Percentiles rank a stretch among this genome's conserved stretches.
phyloP scores from a whole-genome alignment of 2,329 filamentous ascomycete genomes.

The Xylaria sp. region DNA sequence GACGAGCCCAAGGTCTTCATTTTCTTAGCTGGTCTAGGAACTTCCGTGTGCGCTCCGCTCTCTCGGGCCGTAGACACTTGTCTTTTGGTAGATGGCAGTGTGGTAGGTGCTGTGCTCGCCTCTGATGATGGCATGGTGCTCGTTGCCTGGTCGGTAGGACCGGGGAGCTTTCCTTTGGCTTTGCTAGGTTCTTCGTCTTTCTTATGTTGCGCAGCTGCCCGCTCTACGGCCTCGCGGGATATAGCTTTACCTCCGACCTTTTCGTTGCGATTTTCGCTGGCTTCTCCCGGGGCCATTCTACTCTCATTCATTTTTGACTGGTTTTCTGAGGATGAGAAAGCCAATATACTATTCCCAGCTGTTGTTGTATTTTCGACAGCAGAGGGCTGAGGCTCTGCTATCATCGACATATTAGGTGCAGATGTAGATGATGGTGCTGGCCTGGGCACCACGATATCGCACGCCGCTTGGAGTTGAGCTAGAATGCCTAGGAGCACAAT shows the following conservation, averaged over 20 bases:
- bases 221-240: constrained; percentile 37
- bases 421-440: background rate
- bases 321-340: background rate
- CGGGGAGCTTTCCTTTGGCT: background rate
- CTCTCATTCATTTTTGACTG: background rate
- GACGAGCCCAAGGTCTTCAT: constrained; percentile 7
- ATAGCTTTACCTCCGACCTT: constrained; percentile 26
- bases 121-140: background rate
- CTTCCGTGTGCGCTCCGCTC: background rate
- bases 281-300: background rate
- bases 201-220: constrained; percentile 1
- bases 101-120: background rate
- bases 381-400: background rate
- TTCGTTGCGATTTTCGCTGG: background rate
- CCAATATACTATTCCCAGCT: too few relatives aligned
- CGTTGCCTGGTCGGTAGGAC: background rate
- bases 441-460: constrained; percentile 44
- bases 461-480: constrained; percentile 59
- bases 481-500: constrained; percentile 70
- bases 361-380: background rate
- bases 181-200: background rate
- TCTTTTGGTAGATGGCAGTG: background rate
- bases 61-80: background rate
- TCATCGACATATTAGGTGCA: background rate
- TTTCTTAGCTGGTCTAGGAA: constrained; percentile 21